Base-by-base conservation (phyloP, 305 asterid species). In the Fraxinus sp. region DNA sequence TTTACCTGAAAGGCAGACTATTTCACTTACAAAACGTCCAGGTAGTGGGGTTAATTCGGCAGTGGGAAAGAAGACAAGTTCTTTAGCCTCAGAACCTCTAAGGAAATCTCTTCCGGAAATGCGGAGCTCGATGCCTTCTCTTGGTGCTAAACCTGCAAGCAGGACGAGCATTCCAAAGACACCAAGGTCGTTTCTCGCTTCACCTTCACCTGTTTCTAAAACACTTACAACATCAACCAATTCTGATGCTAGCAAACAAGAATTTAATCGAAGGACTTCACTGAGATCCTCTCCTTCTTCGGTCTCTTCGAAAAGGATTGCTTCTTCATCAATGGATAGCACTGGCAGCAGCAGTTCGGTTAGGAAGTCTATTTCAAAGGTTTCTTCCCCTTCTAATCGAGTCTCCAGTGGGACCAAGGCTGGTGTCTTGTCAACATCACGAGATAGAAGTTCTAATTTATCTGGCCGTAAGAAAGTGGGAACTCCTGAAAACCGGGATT, bases 81-180 rank as follows among this genome's bases (percentile, higher is more conserved):
- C 97, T 81, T 83, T 86, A 77, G 84, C 91, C 74, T 81, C 93
- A 24, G 97, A 96, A 4, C 90, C 97, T 35, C 77, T 92, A 66
- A 90, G 98, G 87, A 90, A 88, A 82, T 93, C 98, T 78, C 97
- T 96, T 75, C 97, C 98, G 0, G 98, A 94, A 83, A 78, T 85
- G 28, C 88, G 89, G 74, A 91, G 91, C 88, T 85, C 94, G 82
- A 82, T 86, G 46, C 88, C 94, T 59, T 88, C 96, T 64, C 80
- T 80, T 78, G 88, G 85, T 59, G 80, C 89, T 85, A 92, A 88
- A 90, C 88, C 92, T 82, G 75, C 91, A n/a, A 66, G 77, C 46
- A 87, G 89, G 86, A 85, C 88, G 57, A 90, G 88, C 82, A 81
- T 84, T 77, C 79, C 95, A 7, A 94, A 91, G 70, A 66, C 81